These are phyloP conservation scores for Theobroma cacao DNA, from an alignment of 345 rosid genomes.

Conservation along the genomic window DNA sequence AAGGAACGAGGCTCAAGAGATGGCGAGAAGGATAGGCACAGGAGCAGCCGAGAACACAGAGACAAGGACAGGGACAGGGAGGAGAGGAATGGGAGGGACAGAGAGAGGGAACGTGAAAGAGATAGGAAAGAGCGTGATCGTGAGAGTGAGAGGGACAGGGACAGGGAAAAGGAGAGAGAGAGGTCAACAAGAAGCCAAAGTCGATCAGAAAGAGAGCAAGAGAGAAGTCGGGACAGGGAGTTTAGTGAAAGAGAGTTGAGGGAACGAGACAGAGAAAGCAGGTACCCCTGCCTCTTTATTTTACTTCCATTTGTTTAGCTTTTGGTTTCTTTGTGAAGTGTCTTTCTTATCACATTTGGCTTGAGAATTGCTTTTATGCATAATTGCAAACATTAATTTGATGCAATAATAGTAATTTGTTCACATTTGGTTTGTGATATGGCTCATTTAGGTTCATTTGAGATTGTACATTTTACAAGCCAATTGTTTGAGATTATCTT, in stretches of 20 bases:
- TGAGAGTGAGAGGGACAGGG: slow-evolving; percentile 38
- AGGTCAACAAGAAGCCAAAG: slow-evolving; percentile 52
- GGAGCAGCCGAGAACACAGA: slow-evolving; percentile 43
- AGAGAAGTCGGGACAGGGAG: slow-evolving; percentile 58
- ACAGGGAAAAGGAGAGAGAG: slow-evolving; percentile 48
- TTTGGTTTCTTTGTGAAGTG: neutral
- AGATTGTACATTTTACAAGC: neutral
- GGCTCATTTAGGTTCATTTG: neutral
- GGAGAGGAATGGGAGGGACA: slow-evolving; percentile 37
- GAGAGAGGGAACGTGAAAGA: slow-evolving; percentile 35
- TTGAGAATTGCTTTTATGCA: neutral
- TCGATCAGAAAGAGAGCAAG: slow-evolving; percentile 55
- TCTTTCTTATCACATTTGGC: neutral
- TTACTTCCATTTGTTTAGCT: neutral
- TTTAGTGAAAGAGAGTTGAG: slow-evolving; percentile 48
- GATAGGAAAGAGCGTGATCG: slow-evolving; percentile 32
- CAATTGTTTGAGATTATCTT: no score
- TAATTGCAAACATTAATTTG: neutral
- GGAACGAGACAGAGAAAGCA: slow-evolving; percentile 74
- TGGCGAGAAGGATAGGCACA: slow-evolving; percentile 49
- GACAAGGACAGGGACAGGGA: slow-evolving; percentile 50
- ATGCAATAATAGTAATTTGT: neutral
- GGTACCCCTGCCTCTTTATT: slow-evolving; percentile 38
- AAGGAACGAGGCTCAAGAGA: slow-evolving; percentile 57
- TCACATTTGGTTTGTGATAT: neutral